These are phyloP conservation scores for Deuterostichococcus epilithicus DNA, from an alignment of 139 green algal species.

Conservation along the genomic window DNA sequence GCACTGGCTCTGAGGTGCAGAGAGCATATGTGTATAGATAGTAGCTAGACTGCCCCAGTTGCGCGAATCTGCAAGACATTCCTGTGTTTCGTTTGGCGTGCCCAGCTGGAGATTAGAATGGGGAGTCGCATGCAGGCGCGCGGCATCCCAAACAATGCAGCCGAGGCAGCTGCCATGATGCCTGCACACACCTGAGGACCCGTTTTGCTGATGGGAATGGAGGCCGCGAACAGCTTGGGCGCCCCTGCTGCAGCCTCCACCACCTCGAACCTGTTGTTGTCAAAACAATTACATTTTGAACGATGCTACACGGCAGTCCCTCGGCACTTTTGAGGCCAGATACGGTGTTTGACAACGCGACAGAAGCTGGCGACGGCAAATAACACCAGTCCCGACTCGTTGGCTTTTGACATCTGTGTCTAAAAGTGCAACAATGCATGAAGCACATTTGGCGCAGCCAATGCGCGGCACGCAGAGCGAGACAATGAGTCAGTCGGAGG, in stretches of 20 bases:
- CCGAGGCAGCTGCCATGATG: not conserved
- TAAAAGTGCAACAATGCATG: no score
- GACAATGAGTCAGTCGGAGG: not conserved
- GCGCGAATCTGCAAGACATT: not conserved
- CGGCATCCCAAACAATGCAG: not conserved
- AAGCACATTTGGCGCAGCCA: no score
- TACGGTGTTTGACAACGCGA: no score
- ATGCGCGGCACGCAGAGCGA: no score
- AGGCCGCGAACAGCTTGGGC: conserved; percentile 41
- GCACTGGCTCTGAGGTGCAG: not conserved
- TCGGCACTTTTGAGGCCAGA: no score
- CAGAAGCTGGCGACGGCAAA: no score
- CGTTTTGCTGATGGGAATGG: conserved; percentile 29
- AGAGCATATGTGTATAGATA: not conserved
- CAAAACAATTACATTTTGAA: not conserved
- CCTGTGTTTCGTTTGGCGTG: no score
- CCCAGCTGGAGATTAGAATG: no score
- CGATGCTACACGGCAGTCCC: no score
- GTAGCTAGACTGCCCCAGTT: conserved; percentile 8
- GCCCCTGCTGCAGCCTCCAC: conserved; percentile 48
- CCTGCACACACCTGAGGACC: conserved; percentile 9
- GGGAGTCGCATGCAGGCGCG: not conserved
- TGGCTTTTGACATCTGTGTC: not conserved
- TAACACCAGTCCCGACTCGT: no score
- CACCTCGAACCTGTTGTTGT: conserved; percentile 18